Conservation (phyloP, 2,329 filamentous ascomycete genomes). For the Xylaria sp. region DNA sequence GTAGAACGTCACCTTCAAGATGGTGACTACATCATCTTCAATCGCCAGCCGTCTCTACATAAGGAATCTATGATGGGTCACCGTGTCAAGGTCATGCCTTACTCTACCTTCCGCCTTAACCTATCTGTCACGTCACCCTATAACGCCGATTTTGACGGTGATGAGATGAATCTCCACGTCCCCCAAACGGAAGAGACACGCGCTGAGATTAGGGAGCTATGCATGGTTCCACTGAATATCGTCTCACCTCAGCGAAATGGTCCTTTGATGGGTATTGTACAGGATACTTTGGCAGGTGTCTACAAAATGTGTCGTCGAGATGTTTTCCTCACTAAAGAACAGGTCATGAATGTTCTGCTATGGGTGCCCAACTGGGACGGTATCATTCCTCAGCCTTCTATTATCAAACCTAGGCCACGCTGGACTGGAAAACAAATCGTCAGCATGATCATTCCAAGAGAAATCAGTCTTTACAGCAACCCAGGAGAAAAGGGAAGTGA, state of each 20-base stretch:
- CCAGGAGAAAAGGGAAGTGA: slow-evolving; percentile 49
- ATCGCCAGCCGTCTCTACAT: slow-evolving; percentile 97
- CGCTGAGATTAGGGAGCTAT: slow-evolving; percentile 91
- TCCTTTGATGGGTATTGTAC: slow-evolving; percentile 98
- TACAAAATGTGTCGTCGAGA: slow-evolving; percentile 97
- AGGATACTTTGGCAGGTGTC: slow-evolving; percentile 93
- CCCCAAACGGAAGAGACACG: slow-evolving; percentile 97
- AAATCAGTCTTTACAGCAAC: slow-evolving; percentile 78
- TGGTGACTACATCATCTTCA: slow-evolving; percentile 98
- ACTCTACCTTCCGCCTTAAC: slow-evolving; percentile 97
- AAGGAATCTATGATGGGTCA: slow-evolving; percentile 99
- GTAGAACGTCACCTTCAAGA: slow-evolving; percentile 96
- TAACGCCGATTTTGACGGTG: slow-evolving; percentile 99
- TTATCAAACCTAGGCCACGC: slow-evolving; percentile 86
- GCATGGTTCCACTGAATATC: slow-evolving; percentile 97
- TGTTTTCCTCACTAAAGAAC: slow-evolving; percentile 85
- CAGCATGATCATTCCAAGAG: slow-evolving; percentile 87
- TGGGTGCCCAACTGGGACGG: slow-evolving; percentile 99
- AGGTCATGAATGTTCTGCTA: slow-evolving; percentile 95
- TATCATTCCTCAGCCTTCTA: slow-evolving; percentile 89
- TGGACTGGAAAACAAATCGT: slow-evolving; percentile 99
- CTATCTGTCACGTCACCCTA: slow-evolving; percentile 97
- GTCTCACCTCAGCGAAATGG: slow-evolving; percentile 97
- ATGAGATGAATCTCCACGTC: slow-evolving; percentile 99
- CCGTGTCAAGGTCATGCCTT: slow-evolving; percentile 96